Percentiles rank a stretch among this genome's conserved stretches.
Conservation (phyloP, 2,329 filamentous ascomycete species). For the Sporothrix curviconia region DNA sequence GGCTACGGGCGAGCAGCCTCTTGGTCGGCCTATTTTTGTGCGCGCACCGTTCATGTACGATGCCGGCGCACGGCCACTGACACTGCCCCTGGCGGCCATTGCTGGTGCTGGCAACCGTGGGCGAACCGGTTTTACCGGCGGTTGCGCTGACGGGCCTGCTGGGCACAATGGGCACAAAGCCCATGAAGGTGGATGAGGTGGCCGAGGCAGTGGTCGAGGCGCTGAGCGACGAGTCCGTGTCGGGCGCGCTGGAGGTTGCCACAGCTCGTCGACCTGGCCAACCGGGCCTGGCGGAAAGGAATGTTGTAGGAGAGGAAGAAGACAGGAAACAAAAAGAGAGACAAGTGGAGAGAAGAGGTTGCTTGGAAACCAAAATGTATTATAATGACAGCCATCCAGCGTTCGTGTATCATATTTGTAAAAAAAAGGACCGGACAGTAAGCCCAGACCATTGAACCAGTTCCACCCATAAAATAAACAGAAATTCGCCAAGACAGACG, state of each 20-base stretch:
- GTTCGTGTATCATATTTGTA: slow-evolving; percentile 2
- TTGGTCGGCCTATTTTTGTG: slow-evolving; percentile 66
- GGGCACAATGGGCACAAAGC: slow-evolving; percentile 78
- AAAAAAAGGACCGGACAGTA: neutral
- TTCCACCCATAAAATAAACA: neutral
- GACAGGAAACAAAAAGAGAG: neutral
- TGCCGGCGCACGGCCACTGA: slow-evolving; percentile 66
- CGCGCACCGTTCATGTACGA: slow-evolving; percentile 89
- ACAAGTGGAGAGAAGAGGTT: neutral
- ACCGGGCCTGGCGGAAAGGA: slow-evolving; percentile 76
- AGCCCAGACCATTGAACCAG: neutral
- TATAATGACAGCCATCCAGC: neutral
- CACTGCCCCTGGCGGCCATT: slow-evolving; percentile 74
- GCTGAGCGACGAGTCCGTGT: slow-evolving; percentile 63
- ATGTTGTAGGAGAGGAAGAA: slow-evolving; percentile 59
- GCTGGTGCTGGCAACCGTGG: slow-evolving; percentile 65
- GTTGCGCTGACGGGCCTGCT: slow-evolving; percentile 68
- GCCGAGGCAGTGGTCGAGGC: slow-evolving; percentile 87
- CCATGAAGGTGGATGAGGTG: slow-evolving; percentile 78
- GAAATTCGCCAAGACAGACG: neutral
- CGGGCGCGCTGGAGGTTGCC: slow-evolving; percentile 70
- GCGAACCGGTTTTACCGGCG: slow-evolving; percentile 74
- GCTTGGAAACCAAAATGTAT: neutral
- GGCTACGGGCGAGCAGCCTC: slow-evolving; percentile 47
- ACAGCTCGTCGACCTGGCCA: slow-evolving; percentile 75